Conservation (phyloP, 2,329 filamentous ascomycete species). For the Aspergillus sp. region DNA sequence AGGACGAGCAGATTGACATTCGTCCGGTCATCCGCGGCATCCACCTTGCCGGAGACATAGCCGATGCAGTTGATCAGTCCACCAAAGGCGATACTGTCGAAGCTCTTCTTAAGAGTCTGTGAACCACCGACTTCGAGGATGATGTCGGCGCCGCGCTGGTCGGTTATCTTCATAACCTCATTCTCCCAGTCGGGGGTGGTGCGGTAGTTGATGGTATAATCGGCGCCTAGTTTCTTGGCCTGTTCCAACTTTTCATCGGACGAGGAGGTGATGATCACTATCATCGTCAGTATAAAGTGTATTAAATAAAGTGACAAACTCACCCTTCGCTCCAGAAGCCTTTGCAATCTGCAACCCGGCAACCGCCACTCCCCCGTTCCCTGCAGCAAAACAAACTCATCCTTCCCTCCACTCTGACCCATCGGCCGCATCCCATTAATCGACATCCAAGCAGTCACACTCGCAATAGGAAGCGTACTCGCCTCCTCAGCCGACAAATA, state of each 20-base stretch:
- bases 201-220: constrained; percentile 48
- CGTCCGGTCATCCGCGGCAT: constrained; percentile 49
- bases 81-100: constrained; percentile 41
- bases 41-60: constrained; percentile 50
- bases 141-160: constrained; percentile 45
- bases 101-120: constrained; percentile 45
- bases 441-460: constrained; percentile 49
- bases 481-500: constrained; percentile 36
- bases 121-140: constrained; percentile 51
- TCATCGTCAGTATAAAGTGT: constrained; percentile 13
- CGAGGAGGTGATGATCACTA: constrained; percentile 48
- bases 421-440: constrained; percentile 40
- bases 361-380: constrained; percentile 47
- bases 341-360: constrained; percentile 44
- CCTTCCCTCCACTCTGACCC: constrained; percentile 42
- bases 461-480: constrained; percentile 39
- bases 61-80: constrained; percentile 46
- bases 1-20: constrained; percentile 58
- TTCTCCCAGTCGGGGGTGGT: constrained; percentile 41
- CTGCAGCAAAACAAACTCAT: constrained; percentile 51
- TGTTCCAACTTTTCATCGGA: constrained; percentile 47
- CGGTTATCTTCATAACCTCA: constrained; percentile 42
- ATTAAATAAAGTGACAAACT: background rate
- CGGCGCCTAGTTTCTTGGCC: constrained; percentile 47
- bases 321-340: constrained; percentile 42